Base-by-base conservation (phyloP, 2,329 filamentous ascomycete species). In the Chaetomium strumarium region DNA sequence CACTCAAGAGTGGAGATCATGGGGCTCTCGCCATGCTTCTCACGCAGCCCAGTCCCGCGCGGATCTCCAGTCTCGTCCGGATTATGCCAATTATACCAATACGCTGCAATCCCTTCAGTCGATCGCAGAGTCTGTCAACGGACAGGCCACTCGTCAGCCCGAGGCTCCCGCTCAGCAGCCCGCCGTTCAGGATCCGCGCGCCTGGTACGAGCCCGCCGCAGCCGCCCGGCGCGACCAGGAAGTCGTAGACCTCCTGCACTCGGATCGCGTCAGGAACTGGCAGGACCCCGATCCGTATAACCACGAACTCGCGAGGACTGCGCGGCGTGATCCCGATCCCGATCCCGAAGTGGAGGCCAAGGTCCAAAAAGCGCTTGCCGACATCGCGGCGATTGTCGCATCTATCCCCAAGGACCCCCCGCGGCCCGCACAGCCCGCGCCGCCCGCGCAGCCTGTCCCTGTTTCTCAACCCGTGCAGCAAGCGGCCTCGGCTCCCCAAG, bases 1-100 rank as follows among this genome's bases (percentile, higher is more conserved):
- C 11, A 76, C 72, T 71, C 67, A 65, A 11, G 79, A 83, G 65
- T 54, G 44, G 16, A 57, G 69, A 47, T 70, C 75, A 40, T 68
- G 72, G 59, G 77, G 78, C 5, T 54, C 66, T 3, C 69, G 72
- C 7, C 65, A 68, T 33, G 73, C 76, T 7, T 59, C 70, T 13
- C 69, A 72, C 29, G 68, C 69, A 17, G 76, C 76, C 5, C 61
- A 72, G 20, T 67, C 68, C 53, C 72, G 78, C 17, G 63, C 76
- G 1, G 70, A 74, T 13, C 61, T 44, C 20, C 51, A 55, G 36
- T 42, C 54, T 8, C 58, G 53, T 29, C 55, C 56, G 6, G 55
- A 55, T 20, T 59, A 56, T 46, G 59, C 56, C 45, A 42, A 57
- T 20, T 60, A 56, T n/a, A 49, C 48, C 14, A 58, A 60, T 41